Conservation (phyloP, 164 flowering plant species). For the Vitis rotundifolia region DNA sequence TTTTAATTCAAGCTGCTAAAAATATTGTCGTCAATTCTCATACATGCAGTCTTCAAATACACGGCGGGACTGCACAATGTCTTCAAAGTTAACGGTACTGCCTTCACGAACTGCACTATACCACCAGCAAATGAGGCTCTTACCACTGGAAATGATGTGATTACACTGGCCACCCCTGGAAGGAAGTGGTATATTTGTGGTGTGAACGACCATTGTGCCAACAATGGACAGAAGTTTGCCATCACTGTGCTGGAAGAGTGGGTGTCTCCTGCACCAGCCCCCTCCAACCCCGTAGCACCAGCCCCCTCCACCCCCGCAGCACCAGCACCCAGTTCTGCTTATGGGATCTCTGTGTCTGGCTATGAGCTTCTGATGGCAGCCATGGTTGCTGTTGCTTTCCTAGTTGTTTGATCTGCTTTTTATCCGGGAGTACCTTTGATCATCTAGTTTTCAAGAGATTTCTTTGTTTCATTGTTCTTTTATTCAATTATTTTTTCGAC, state of each 20-base stretch:
- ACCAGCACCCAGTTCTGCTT: too few species aligned
- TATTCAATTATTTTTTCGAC: too few species aligned
- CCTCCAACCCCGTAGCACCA: too few species aligned
- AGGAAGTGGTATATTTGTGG: constrained; percentile 17
- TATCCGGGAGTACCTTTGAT: too few species aligned
- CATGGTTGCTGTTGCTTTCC: too few species aligned
- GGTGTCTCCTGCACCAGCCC: too few species aligned
- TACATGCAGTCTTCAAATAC: constrained; percentile 8
- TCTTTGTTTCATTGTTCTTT: too few species aligned
- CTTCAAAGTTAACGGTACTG: constrained; percentile 6
- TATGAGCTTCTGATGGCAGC: too few species aligned
- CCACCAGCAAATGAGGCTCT: neutral
- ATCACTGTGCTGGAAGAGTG: neutral
- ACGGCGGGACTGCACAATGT: constrained; percentile 1
- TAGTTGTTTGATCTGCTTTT: too few species aligned
- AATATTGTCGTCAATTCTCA: neutral
- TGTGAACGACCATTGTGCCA: neutral
- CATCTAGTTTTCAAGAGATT: too few species aligned
- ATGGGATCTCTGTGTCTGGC: too few species aligned
- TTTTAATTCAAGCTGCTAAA: neutral
- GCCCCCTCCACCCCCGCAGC: too few species aligned
- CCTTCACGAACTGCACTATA: neutral
- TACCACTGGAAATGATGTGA: constrained; percentile 4
- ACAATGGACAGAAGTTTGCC: neutral
- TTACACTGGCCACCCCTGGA: neutral